Evolutionary conservation across 306 rosid species (phyloP).

Genomic region (Malus orientalis): DNA sequence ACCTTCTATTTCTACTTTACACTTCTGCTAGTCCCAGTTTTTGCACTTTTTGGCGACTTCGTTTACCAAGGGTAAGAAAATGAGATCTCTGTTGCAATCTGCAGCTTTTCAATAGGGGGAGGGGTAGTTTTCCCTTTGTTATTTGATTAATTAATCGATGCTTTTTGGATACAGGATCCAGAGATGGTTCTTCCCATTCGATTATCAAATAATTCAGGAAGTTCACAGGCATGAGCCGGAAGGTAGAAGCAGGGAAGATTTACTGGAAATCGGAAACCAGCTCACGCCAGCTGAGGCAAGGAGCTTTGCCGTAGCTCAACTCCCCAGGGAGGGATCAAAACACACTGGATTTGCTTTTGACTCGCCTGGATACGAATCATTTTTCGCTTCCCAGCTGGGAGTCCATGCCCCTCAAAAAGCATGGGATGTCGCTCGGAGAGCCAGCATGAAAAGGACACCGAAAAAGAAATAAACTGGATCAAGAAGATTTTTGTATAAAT

Average conservation of each 20-base stretch:
- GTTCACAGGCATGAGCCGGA: conserved; percentile 69
- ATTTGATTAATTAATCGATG: background rate
- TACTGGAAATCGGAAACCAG: conserved; percentile 54
- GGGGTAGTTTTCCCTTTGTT: background rate
- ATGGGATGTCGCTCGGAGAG: conserved; percentile 97
- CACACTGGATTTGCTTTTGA: conserved; percentile 97
- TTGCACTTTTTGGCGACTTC: conserved; percentile 81
- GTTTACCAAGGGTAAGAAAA: conserved; percentile 74
- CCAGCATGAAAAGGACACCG: conserved; percentile 61
- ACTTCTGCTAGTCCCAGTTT: conserved; percentile 69
- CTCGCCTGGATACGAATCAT: conserved; percentile 91
- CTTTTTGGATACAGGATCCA: conserved; percentile 51
- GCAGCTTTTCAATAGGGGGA: background rate
- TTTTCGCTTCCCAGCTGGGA: conserved; percentile 81
- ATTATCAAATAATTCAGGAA: conserved; percentile 90
- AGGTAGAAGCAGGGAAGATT: conserved; percentile 41
- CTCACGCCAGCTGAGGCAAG: conserved; percentile 68
- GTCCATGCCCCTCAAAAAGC: conserved; percentile 74
- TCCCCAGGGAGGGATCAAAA: conserved; percentile 68
- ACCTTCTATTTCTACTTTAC: conserved; percentile 73
- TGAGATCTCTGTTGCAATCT: background rate
- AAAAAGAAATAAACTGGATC: conserved; percentile 34
- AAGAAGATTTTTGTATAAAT: conserved; percentile 44
- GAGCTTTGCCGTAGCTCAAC: conserved; percentile 76
- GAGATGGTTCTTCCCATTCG: conserved; percentile 93